These are phyloP conservation scores for Lunularia cruciata DNA, from an alignment of 225 moss, liverwort and hornwort species.

Conservation along the genomic window DNA sequence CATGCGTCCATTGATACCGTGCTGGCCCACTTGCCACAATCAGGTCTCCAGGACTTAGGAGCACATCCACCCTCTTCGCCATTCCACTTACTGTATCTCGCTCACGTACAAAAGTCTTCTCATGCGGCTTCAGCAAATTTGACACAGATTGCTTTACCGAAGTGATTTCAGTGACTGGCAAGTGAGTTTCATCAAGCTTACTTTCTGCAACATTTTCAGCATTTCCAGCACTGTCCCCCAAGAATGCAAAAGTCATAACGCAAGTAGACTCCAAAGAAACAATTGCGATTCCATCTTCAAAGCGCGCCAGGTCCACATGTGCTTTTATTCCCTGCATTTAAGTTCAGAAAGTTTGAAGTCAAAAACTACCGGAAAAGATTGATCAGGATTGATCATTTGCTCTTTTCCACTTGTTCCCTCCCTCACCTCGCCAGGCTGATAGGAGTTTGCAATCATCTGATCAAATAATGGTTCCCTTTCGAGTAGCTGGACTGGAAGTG, in stretches of 20 bases:
- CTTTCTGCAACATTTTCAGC: background rate
- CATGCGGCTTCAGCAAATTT: background rate
- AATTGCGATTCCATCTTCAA: slow-evolving; percentile 84
- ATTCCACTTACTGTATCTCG: slow-evolving; percentile 26
- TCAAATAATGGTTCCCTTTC: slow-evolving; percentile 68
- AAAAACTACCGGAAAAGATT: too few relatives aligned
- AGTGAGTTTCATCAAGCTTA: background rate
- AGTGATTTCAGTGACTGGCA: background rate
- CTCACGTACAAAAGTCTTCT: slow-evolving; percentile 7
- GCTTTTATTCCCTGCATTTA: slow-evolving; percentile 60
- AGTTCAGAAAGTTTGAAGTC: background rate
- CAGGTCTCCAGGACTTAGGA: slow-evolving; percentile 75
- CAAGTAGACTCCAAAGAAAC: slow-evolving; percentile 74
- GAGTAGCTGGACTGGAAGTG: slow-evolving; percentile 39
- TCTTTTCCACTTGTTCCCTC: background rate
- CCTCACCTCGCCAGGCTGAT: slow-evolving; percentile 72
- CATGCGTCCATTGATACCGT: slow-evolving; percentile 85
- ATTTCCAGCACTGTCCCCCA: background rate
- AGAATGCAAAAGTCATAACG: slow-evolving; percentile 69
- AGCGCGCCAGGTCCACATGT: slow-evolving; percentile 77
- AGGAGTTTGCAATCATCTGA: slow-evolving; percentile 89
- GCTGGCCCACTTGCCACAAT: slow-evolving; percentile 56
- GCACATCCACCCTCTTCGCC: slow-evolving; percentile 50
- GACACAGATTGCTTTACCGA: background rate
- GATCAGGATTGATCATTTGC: background rate